Evolutionary conservation across 352 stramenopile genomes (phyloP).

Genomic region (Globisporangium okanoganense): DNA sequence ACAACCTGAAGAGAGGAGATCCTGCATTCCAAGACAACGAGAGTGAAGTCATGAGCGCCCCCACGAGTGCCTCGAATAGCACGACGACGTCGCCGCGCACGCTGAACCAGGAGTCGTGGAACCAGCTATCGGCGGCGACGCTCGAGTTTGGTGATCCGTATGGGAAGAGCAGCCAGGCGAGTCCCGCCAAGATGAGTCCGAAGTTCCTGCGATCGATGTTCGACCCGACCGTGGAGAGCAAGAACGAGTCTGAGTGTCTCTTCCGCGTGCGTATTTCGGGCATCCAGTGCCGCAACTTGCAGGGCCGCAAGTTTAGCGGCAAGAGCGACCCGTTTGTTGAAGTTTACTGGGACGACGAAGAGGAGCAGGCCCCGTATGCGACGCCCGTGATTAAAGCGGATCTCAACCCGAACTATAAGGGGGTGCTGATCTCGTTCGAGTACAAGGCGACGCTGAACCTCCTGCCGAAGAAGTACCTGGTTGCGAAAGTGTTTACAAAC

Average conservation of each 20-base stretch:
- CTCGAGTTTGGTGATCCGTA: slow-evolving; percentile 75
- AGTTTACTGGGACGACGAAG: slow-evolving; percentile 82
- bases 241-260: slow-evolving; percentile 61
- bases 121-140: slow-evolving; percentile 70
- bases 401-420: slow-evolving; percentile 88
- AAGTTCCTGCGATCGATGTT: slow-evolving; percentile 71
- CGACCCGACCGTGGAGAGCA: slow-evolving; percentile 48
- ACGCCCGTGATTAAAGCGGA: slow-evolving; percentile 85
- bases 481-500: slow-evolving; percentile 84
- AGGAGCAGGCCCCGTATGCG: slow-evolving; percentile 63
- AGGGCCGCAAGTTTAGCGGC: slow-evolving; percentile 71
- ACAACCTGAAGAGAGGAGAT: neutral
- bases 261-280: slow-evolving; percentile 83
- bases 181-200: slow-evolving; percentile 38
- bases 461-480: slow-evolving; percentile 52
- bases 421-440: slow-evolving; percentile 82
- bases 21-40: neutral
- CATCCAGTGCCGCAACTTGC: slow-evolving; percentile 87
- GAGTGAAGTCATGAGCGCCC: neutral
- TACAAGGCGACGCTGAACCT: slow-evolving; percentile 65
- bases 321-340: slow-evolving; percentile 88
- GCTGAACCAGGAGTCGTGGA: slow-evolving; percentile 60
- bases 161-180: slow-evolving; percentile 27
- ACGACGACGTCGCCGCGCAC: slow-evolving; percentile 36
- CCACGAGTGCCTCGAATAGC: slow-evolving; percentile 31